Base-by-base conservation (phyloP, 2,329 filamentous ascomycete species). In the Colletotrichum truncatum region DNA sequence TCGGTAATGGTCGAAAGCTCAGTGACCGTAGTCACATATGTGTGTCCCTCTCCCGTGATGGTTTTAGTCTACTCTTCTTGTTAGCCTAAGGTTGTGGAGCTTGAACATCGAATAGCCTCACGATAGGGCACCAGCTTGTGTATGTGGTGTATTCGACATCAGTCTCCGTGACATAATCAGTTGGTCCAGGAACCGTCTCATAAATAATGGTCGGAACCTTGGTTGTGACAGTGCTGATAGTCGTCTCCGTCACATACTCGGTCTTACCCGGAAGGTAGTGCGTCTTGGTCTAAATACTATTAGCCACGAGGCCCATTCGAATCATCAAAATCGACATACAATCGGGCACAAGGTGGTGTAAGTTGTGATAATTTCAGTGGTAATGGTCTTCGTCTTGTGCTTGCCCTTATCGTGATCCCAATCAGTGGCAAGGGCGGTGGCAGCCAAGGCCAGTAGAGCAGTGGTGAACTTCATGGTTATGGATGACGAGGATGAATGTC, bases 121-220 rank as follows among this genome's bases (percentile, higher is more conserved):
- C n/a, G n/a, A n/a, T n/a, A n/a, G n/a, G n/a, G n/a, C n/a, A n/a
- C n/a, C n/a, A n/a, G n/a, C n/a, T n/a, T n/a, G 82, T 85, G 39
- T 78, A 66, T 5, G 82, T 84, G 10, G 73, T 76, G 70, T 82
- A 81, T 12, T 74, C 74, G 7, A 81, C 74, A 25, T 76, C 73
- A 1, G 77, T 80, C 25, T 75, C 64, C 3, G 79, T 82, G 7
- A 78, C 76, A 16, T 74, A 72, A 10, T 62, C 43, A 4, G 63
- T 65, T 16, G 79, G 78, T 6, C 72, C 73, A 0, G 70, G 69
- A 21, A 78, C 72, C 4, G 78, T 77, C 67, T 78, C 72, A 67
- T 76, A 73, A 57, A 75, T 64, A 23, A 76, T 76, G 38, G 75
- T 72, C 28, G 76, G 70, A 26, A 74, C 71, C 10, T 74, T 71